These are phyloP conservation scores for Trichosanthes cucumerina DNA, from an alignment of 306 rosid species.

Conservation along the genomic window DNA sequence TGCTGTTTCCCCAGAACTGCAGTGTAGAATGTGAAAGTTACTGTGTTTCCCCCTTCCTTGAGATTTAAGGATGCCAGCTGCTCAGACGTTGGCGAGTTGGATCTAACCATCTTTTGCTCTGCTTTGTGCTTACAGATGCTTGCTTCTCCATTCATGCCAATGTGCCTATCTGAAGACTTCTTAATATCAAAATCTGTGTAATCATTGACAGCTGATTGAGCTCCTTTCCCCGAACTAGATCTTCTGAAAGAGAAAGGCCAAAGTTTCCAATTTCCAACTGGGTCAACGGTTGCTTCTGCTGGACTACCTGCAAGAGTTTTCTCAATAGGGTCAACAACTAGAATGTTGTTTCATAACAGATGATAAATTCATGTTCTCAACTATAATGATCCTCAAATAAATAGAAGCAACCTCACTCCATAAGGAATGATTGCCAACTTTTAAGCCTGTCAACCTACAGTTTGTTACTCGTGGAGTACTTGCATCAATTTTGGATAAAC, in stretches of 20 bases:
- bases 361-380: slow-evolving; percentile 21
- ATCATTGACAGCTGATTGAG: slow-evolving; percentile 25
- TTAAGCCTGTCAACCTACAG: slow-evolving; percentile 13
- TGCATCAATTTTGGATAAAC: slow-evolving; percentile 11
- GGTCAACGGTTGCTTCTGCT: slow-evolving; percentile 22
- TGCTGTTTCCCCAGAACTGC: slow-evolving; percentile 61
- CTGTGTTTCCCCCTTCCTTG: slow-evolving; percentile 71
- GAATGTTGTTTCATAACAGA: slow-evolving; percentile 20
- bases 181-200: slow-evolving; percentile 21
- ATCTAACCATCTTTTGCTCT: slow-evolving; percentile 37
- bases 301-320: slow-evolving; percentile 54
- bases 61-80: slow-evolving; percentile 81
- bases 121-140: slow-evolving; percentile 20
- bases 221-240: slow-evolving; percentile 27
- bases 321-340: slow-evolving; percentile 31
- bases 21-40: slow-evolving; percentile 79
- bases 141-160: slow-evolving; percentile 19
- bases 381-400: slow-evolving; percentile 22
- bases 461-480: slow-evolving; percentile 11
- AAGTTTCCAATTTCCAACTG: slow-evolving; percentile 61
- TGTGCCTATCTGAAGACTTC: slow-evolving; percentile 31
- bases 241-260: slow-evolving; percentile 72
- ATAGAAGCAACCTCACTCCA: slow-evolving; percentile 24
- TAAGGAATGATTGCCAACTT: slow-evolving; percentile 21
- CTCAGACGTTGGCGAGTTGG: slow-evolving; percentile 64